Evolutionary conservation across 306 rosid species (phyloP), one percentile per base, ranked within the genome.

Genomic region (Urtica urens): DNA sequence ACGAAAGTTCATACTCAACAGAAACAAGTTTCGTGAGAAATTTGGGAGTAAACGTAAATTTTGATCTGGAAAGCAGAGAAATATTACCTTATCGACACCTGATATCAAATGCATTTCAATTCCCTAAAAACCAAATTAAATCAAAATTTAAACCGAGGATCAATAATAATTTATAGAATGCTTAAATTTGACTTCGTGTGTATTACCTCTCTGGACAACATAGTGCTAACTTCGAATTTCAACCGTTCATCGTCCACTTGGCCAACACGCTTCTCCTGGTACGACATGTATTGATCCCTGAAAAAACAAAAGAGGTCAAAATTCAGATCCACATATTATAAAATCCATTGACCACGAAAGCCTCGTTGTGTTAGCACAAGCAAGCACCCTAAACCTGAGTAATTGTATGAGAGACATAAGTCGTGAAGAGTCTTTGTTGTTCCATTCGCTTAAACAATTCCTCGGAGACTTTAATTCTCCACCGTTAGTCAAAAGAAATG

Each of bases 161-260:
- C 24, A 18, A 30, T 6, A 10, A 12, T 8, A 18, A n/a, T n/a
- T 35, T 34, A 34, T 52, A 21, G 28, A 21, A 11, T 13, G 10
- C 5, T 20, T 11, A 22, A 31, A 51, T 33, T 52, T 30, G 28
- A 21, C 5, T 20, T 20, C 14, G 13, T 21, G 3, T 7, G 33
- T 4, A 28, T 45, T 82, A 82, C 99, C 99, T 92, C 96, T 63
- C 96, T 75, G 20, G 76, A 70, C 23, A 80, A 17, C 61, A 85
- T 68, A 25, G 99, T 92, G 66, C 88, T 77, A 55, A 82, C 48
- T 72, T 92, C 99, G 53, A 92, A 92, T 60, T 69, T 92, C 82
- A 92, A 67, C 15, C 96, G 68, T 28, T 79, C 99, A 49, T 92
- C 99, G 28, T 86, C 86, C 10, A 92, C 88, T 58, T 74, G 81